Base-by-base conservation (phyloP, 805 yeast species). In the Metschnikowia drakensbergensis region DNA sequence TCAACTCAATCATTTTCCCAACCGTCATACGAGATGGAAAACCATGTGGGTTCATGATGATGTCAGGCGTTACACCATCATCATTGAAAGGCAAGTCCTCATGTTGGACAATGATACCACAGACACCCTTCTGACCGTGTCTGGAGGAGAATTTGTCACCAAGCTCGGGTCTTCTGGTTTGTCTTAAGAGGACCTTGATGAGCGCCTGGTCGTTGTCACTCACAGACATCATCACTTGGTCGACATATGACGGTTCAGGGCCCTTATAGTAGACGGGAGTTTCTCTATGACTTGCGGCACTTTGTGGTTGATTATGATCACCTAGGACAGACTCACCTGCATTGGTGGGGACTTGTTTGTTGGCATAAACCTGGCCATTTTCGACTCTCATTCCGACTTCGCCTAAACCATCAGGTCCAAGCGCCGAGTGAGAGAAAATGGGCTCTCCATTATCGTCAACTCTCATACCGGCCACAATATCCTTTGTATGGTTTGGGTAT, bases 21-120 rank as follows among this genome's bases (percentile, higher is more conserved):
- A 94, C 98, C 35, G 99, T 94, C 99, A 94, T 94, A 80, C 99
- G 96, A 32, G 98, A 92, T 54, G 99, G 99, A 84, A 92, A 94
- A 74, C 97, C 99, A 67, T 92, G 99, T 1, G 99, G 99, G 64
- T 92, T 92, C 97, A 92, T 92, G 62, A 92, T 92, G 55, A 92
- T 91, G 71, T 92, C 99, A 0, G 99, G 99, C 3, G 82, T 75
- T 26, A 94, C 80, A 64, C 99, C 99, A 50, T 83, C 80, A 59
- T 94, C 98, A 63, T 84, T 88, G 69, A 92, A 92, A 10, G 99
- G 99, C 77, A 92, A 77, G 62, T 92, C 99, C 59, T 92, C 98
- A 65, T 92, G 98, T 58, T 89, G 90, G 4, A 92, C 97, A 66
- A 92, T 94, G 58, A 94, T 89, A 71, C 99, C 98, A 75, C 98